These are phyloP conservation scores for Terana coerulea DNA, from an alignment of 768 basidiomycete genomes.

Conservation along the genomic window DNA sequence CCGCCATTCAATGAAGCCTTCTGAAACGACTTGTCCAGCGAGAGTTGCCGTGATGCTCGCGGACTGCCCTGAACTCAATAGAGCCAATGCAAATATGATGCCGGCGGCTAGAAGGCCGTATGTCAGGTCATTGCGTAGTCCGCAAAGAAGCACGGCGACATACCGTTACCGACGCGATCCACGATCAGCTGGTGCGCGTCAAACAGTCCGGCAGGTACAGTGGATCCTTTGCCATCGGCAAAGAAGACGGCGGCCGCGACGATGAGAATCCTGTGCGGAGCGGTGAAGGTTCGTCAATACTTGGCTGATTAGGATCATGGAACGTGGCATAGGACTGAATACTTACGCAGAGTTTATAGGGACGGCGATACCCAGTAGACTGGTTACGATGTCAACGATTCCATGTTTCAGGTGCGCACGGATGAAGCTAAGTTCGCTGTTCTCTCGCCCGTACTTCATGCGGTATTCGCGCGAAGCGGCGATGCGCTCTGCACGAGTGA, in stretches of 20 bases:
- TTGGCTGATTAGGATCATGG: neutral
- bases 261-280: slow-evolving; percentile 74
- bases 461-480: slow-evolving; percentile 21
- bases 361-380: slow-evolving; percentile 80
- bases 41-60: slow-evolving; percentile 87
- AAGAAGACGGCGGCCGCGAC: slow-evolving; percentile 82
- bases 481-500: slow-evolving; percentile 22
- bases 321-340: neutral
- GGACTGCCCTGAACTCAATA: slow-evolving; percentile 87
- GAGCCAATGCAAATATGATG: slow-evolving; percentile 78
- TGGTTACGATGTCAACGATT: slow-evolving; percentile 45
- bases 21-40: slow-evolving; percentile 85
- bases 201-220: slow-evolving; percentile 66
- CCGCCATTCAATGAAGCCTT: slow-evolving; percentile 87
- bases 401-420: slow-evolving; percentile 38
- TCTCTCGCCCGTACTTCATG: slow-evolving; percentile 33
- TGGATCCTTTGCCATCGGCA: slow-evolving; percentile 36
- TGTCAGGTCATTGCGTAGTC: too few species aligned
- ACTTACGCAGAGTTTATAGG: slow-evolving; percentile 27
- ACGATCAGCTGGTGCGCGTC: slow-evolving; percentile 78
- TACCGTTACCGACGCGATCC: slow-evolving; percentile 60
- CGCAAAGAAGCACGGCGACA: slow-evolving; percentile 26
- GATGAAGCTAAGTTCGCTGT: slow-evolving; percentile 33
- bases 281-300: neutral
- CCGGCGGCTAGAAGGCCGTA: slow-evolving; percentile 56